Base-by-base conservation (phyloP, 148 eudicot genomes). In the Cornus controversa region DNA sequence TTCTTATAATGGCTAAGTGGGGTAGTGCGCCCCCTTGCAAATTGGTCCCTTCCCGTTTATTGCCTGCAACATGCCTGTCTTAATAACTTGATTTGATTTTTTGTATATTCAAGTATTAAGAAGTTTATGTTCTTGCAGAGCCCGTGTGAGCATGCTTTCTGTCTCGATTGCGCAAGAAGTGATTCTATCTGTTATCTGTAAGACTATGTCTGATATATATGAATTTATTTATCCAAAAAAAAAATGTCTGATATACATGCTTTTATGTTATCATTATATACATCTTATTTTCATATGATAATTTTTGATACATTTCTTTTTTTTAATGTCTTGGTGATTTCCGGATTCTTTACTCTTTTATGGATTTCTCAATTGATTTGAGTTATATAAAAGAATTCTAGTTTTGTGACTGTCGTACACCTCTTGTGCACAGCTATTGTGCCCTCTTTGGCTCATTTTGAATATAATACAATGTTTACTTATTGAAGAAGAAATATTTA, bases 141-240 rank as follows among this genome's bases (percentile, higher is more conserved):
- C 81, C 99, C 99, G 42, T 96, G 99, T 71, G 99, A 92, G 60
- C 99, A 96, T 89, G 92, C 88, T 31, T 96, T 93, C 90, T 96
- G 99, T 77, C 90, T 93, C 81, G 99, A 93, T 81, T 96, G 99
- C 81, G 95, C 97, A 13, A 91, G 99, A 87, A 96, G 98, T 82
- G 95, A 96, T 82, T 93, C 99, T n/a, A 83, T 96, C 67, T 96
- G 99, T 86, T 93, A 90, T 81, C 87, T 96, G 98, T 96, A 89
- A 96, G 99, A 72, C 68, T 54, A 66, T 66, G 16, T 62, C 45
- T 13, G 18, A 57, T 54, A 54, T n/a, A n/a, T n/a, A n/a, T n/a
- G n/a, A n/a, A n/a, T n/a, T n/a, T n/a, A n/a, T n/a, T n/a, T n/a
- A n/a, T n/a, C 7, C 7, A 5, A 37, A 2, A 40, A 40, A 9